phyloP scores from a whole-genome alignment of 441 rosid genomes.

The Euphorbia celastroides region DNA sequence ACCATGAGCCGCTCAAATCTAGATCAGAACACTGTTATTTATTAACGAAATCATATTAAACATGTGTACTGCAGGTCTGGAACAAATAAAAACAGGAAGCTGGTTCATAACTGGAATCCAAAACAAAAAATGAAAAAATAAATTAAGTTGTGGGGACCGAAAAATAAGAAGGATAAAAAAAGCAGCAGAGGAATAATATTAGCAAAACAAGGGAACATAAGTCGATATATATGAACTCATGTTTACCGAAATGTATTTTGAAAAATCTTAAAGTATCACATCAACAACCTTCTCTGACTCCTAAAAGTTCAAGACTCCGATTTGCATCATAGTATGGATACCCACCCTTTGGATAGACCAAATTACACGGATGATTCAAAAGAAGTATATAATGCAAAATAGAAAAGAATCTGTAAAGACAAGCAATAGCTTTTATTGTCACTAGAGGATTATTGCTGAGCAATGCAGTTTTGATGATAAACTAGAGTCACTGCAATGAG shows the following conservation, averaged over 20 bases:
- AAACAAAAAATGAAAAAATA: not conserved
- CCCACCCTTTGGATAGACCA: too few relatives aligned
- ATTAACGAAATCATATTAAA: not conserved
- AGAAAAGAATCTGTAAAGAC: too few relatives aligned
- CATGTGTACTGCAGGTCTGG: not conserved
- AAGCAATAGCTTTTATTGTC: too few relatives aligned
- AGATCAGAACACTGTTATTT: not conserved
- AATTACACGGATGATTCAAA: too few relatives aligned
- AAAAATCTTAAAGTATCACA: not conserved
- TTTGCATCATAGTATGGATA: too few relatives aligned
- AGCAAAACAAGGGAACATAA: not conserved
- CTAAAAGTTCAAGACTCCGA: too few relatives aligned
- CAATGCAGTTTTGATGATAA: not conserved
- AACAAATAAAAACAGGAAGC: not conserved
- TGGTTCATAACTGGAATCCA: not conserved
- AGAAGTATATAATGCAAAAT: too few relatives aligned
- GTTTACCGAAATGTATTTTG: not conserved
- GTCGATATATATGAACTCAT: not conserved
- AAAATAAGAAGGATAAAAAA: not conserved
- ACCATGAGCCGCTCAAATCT: not conserved
- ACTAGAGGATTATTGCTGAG: too few relatives aligned
- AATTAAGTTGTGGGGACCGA: not conserved
- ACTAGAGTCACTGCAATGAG: slow-evolving; percentile 1
- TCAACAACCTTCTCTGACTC: too few relatives aligned
- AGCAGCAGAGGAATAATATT: not conserved